Percentiles rank a stretch among this genome's conserved stretches.
phyloP scores from a whole-genome alignment of 768 basidiomycete genomes.

The Kondoa subrosea region DNA sequence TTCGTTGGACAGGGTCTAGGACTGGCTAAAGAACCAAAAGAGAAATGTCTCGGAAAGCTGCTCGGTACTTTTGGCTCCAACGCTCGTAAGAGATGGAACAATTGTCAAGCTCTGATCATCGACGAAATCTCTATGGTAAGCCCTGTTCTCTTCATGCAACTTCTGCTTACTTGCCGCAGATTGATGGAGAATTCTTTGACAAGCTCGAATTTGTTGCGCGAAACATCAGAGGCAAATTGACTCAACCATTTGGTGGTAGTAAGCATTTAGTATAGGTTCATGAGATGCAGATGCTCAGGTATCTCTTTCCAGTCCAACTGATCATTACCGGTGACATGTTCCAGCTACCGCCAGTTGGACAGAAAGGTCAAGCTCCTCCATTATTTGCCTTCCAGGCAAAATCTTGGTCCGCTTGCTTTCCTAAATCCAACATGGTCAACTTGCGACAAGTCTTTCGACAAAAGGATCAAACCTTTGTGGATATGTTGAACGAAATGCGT shows the following conservation, averaged over 20 bases:
- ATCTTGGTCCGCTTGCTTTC: conserved; percentile 44
- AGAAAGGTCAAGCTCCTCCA: conserved; percentile 39
- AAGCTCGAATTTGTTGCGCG: conserved; percentile 32
- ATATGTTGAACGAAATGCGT: conserved; percentile 98
- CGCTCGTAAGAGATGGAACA: conserved; percentile 66
- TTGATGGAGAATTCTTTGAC: conserved; percentile 31
- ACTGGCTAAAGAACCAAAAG: conserved; percentile 50
- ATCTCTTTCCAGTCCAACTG: conserved; percentile 34
- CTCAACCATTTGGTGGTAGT: conserved; percentile 31
- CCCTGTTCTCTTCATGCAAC: too few species aligned
- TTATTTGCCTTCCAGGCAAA: conserved; percentile 77
- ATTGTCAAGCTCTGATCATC: conserved; percentile 65
- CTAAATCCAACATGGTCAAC: conserved; percentile 68
- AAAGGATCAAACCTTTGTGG: conserved; percentile 75
- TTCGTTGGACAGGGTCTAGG: too few species aligned
- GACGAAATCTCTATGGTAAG: conserved; percentile 64
- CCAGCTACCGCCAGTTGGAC: conserved; percentile 34
- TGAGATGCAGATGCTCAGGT: neutral
- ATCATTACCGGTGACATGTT: conserved; percentile 36
- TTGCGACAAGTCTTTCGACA: conserved; percentile 91
- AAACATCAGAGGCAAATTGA: conserved; percentile 31
- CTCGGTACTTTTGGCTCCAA: conserved; percentile 28
- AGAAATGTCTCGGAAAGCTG: conserved; percentile 49
- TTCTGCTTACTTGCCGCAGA: too few species aligned
- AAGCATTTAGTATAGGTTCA: neutral